phyloP scores from a whole-genome alignment of 2,329 filamentous ascomycete species.

The Phyllosticta capitalensis region DNA sequence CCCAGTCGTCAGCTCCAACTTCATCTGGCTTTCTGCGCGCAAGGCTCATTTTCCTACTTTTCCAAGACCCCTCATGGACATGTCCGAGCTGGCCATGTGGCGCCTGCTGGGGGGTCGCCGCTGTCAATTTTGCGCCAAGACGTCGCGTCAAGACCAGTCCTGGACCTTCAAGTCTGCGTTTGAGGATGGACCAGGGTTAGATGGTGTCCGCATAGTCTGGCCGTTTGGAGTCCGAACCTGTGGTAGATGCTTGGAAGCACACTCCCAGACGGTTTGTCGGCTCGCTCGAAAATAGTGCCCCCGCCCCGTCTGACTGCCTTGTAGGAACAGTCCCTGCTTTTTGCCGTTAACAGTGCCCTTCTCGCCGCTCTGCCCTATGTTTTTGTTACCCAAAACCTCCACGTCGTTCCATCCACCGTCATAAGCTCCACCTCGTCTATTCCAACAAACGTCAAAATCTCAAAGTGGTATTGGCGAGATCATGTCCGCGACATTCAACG shows the following conservation, averaged over 20 bases:
- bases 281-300: background rate
- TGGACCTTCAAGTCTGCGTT: slow-evolving; percentile 33
- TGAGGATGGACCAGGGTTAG: slow-evolving; percentile 52
- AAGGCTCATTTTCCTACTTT: slow-evolving; percentile 56
- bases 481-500: slow-evolving; percentile 54
- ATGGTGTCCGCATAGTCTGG: slow-evolving; percentile 58
- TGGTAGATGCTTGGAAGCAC: slow-evolving; percentile 52
- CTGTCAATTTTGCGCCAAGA: slow-evolving; percentile 60
- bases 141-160: slow-evolving; percentile 16
- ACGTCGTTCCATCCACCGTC: slow-evolving; percentile 49
- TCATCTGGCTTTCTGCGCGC: slow-evolving; percentile 62
- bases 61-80: slow-evolving; percentile 56
- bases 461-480: slow-evolving; percentile 55
- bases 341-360: slow-evolving; percentile 53
- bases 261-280: slow-evolving; percentile 53
- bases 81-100: slow-evolving; percentile 69
- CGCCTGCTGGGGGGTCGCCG: slow-evolving; percentile 50
- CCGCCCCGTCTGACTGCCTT: slow-evolving; percentile 17
- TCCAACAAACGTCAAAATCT: slow-evolving; percentile 42
- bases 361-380: slow-evolving; percentile 61
- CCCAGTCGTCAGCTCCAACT: slow-evolving; percentile 47
- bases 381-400: slow-evolving; percentile 51
- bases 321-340: slow-evolving; percentile 61
- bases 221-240: slow-evolving; percentile 60
- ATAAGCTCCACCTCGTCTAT: slow-evolving; percentile 43